A percentile compares a stretch with the other conserved stretches of the same genome.
These are phyloP conservation scores for Exophiala sp. DNA, from an alignment of 2,329 filamentous ascomycete species.

Conservation along the genomic window DNA sequence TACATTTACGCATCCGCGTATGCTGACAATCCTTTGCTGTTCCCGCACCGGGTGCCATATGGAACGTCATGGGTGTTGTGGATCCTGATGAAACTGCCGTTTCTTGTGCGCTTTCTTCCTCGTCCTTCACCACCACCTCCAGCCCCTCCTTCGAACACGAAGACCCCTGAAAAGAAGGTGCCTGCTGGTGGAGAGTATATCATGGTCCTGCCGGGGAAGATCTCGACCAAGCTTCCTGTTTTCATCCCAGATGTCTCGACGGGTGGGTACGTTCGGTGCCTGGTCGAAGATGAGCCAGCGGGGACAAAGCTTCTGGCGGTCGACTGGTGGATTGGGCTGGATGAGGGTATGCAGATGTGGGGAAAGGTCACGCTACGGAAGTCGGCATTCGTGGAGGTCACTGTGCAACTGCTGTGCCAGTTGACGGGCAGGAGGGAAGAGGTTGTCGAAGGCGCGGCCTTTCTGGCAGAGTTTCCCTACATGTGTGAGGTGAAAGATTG, in stretches of 20 bases:
- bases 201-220: slow-evolving; percentile 5
- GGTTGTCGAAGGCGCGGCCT: slow-evolving; percentile 9
- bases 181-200: slow-evolving; percentile 5
- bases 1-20: slow-evolving; percentile 7
- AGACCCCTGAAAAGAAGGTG: slow-evolving; percentile 1
- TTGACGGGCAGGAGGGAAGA: slow-evolving; percentile 9
- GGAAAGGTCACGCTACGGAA: slow-evolving; percentile 4
- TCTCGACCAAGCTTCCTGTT: slow-evolving; percentile 3
- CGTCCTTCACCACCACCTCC: background rate
- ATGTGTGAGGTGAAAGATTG: slow-evolving; percentile 13
- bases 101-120: slow-evolving; percentile 6
- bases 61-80: slow-evolving; percentile 10
- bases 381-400: background rate
- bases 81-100: slow-evolving; percentile 7
- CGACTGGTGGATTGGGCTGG: slow-evolving; percentile 11
- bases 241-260: slow-evolving; percentile 11
- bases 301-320: slow-evolving; percentile 11
- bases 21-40: slow-evolving; percentile 8
- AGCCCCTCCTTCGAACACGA: background rate
- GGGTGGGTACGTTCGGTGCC: slow-evolving; percentile 9
- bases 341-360: slow-evolving; percentile 8
- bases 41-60: slow-evolving; percentile 6
- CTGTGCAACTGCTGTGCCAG: slow-evolving; percentile 7
- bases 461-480: slow-evolving; percentile 8
- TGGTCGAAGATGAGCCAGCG: slow-evolving; percentile 10